Percentiles rank a stretch among this genome's conserved stretches.
These are phyloP conservation scores for Ustilago tritici DNA, from an alignment of 1,284 basidiomycete species.

Conservation along the genomic window DNA sequence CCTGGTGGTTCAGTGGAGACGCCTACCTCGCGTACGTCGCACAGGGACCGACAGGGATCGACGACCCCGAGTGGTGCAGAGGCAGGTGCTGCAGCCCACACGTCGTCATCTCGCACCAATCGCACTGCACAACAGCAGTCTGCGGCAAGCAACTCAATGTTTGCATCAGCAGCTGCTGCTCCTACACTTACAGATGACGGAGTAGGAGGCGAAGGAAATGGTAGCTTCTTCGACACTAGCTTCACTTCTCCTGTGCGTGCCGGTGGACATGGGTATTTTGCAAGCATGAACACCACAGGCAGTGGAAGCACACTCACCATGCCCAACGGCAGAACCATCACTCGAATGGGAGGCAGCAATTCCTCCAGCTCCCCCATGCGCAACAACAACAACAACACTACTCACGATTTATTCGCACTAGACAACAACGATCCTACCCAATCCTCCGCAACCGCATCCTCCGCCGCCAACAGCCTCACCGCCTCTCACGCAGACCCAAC, in stretches of 20 bases:
- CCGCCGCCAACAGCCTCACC: neutral
- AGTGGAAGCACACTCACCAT: constrained; percentile 34
- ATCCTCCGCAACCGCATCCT: neutral
- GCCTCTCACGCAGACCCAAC: neutral
- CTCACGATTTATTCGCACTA: constrained; percentile 2
- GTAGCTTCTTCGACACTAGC: constrained; percentile 44
- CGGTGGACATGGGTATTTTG: constrained; percentile 8
- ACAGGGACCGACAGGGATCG: constrained; percentile 13
- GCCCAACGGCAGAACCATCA: constrained; percentile 35
- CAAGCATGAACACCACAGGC: neutral
- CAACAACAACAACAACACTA: too few relatives aligned
- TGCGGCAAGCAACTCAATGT: constrained; percentile 11
- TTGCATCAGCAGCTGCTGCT: constrained; percentile 1
- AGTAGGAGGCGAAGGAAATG: constrained; percentile 6
- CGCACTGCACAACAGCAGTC: constrained; percentile 16
- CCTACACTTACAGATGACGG: constrained; percentile 5
- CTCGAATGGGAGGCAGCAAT: constrained; percentile 16
- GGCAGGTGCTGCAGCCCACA: neutral
- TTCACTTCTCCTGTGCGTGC: constrained; percentile 35
- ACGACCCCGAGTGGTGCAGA: constrained; percentile 15
- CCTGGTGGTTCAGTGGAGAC: neutral
- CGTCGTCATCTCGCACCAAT: neutral
- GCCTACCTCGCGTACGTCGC: constrained; percentile 6
- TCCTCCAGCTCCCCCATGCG: constrained; percentile 9
- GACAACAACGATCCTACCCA: neutral